Evolutionary conservation across 176 grass and related monocot species (phyloP).

Genomic region (Elaeis guineensis): DNA sequence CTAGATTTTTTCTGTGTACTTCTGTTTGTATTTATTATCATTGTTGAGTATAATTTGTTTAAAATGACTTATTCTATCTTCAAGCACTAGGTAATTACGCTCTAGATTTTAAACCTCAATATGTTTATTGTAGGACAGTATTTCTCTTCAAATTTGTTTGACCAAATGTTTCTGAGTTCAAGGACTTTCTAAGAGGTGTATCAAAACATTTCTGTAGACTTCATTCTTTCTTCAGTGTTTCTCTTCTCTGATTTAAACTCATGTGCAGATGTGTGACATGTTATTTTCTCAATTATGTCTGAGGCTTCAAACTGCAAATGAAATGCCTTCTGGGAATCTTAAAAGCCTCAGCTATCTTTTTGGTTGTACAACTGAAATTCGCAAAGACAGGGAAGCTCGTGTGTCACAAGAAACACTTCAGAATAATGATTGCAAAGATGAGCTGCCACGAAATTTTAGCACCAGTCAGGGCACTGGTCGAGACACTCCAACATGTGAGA

Average conservation of each 20-base stretch:
- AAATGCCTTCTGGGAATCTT: constrained; percentile 39
- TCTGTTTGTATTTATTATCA: too few species aligned
- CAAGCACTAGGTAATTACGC: too few species aligned
- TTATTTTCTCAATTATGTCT: constrained; percentile 91
- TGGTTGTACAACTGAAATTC: constrained; percentile 47
- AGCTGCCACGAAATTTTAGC: constrained; percentile 34
- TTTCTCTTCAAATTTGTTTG: too few species aligned
- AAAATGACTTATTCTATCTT: too few species aligned
- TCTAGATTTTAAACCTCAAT: too few species aligned
- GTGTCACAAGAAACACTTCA: constrained; percentile 31
- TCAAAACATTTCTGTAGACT: background rate
- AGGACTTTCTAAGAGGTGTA: background rate
- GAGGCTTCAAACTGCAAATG: constrained; percentile 48
- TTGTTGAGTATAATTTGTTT: too few species aligned
- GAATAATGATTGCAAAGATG: constrained; percentile 30
- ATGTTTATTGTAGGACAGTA: too few species aligned
- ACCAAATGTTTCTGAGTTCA: too few species aligned
- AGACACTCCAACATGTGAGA: constrained; percentile 38
- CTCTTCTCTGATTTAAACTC: constrained; percentile 11
- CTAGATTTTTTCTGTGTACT: too few species aligned
- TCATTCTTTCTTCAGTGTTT: constrained; percentile 1
- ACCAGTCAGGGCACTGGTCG: constrained; percentile 28
- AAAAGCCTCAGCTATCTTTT: constrained; percentile 60
- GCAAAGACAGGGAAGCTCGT: constrained; percentile 34
- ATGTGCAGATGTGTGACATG: constrained; percentile 85